Evolutionary conservation across 2,329 filamentous ascomycete species (phyloP).

Genomic region (Talaromyces sp.): DNA sequence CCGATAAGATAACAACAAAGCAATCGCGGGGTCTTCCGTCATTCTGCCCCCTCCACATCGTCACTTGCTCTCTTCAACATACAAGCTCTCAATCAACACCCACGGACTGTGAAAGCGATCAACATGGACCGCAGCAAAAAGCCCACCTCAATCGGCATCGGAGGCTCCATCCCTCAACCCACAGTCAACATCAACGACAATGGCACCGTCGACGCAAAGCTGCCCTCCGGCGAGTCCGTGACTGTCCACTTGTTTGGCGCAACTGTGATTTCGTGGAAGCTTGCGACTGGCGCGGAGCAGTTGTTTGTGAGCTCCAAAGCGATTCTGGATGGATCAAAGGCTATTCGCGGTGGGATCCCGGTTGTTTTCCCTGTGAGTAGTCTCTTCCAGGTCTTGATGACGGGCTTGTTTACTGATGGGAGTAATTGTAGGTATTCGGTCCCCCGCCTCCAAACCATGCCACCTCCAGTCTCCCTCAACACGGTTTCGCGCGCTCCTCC

Average conservation of each 20-base stretch:
- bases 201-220: constrained; percentile 66
- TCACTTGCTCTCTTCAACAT: neutral
- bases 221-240: constrained; percentile 83
- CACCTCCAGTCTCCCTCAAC: constrained; percentile 79
- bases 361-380: constrained; percentile 81
- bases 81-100: neutral
- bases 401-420: neutral
- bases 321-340: constrained; percentile 78
- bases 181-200: constrained; percentile 71
- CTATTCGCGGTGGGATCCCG: constrained; percentile 87
- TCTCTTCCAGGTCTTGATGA: neutral
- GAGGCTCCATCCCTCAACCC: constrained; percentile 71
- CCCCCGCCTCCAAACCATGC: constrained; percentile 71
- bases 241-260: constrained; percentile 87
- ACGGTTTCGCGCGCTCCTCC: constrained; percentile 88
- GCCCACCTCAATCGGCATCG: constrained; percentile 70
- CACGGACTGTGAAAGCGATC: neutral
- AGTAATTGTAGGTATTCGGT: constrained; percentile 67
- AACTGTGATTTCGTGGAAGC: constrained; percentile 91
- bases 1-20: constrained; percentile 3
- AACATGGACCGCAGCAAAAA: constrained; percentile 81
- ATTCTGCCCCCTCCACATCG: neutral
- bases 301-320: constrained; percentile 81
- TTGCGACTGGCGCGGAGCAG: constrained; percentile 72
- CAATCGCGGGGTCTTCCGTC: constrained; percentile 4